Base-by-base conservation (phyloP, 441 rosid species). In the Croton laevigatus region DNA sequence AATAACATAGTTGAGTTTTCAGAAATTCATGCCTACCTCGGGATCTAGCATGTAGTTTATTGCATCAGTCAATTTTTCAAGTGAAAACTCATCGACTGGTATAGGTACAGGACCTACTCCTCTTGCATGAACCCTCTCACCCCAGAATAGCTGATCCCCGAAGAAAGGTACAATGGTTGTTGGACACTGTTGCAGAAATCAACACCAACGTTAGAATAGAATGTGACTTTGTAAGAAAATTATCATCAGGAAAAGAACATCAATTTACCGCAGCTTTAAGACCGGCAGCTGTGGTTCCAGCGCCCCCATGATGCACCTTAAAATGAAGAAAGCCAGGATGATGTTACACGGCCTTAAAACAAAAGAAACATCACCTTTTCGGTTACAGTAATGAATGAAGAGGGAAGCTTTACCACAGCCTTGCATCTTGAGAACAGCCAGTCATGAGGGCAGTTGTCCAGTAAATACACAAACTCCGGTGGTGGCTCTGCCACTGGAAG, bases 241-340 rank as follows among this genome's bases (percentile, higher is more conserved):
- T 23, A 13, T 20, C 5, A 23, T 17, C 44, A 62, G 42, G 44
- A 63, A 53, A 62, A 45, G 57, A 19, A 5, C 22, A 48, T 38
- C 19, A 48, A 57, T 42, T 82, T 88, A 95, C 99, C 54, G 97
- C 89, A 64, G 99, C 97, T 88, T 76, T 91, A 76, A 95, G 96
- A 80, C 98, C 95, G 59, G 99, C 99, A 79, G 99, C 98, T 12
- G 98, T 91, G 68, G 99, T 95, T 70, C 98, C 98, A 69, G 98
- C 98, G 81, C 99, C 98, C 60, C 99, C 99, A 58, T 93, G 99
- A 87, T 91, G 99, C 79, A 95, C 99, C 98, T 94, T 80, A 75
- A 79, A 81, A 40, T 65, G 62, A 23, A 36, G 36, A 20, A 37
- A 32, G 66, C 64, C 11, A 20, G 8, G 27, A 12, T 54, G 45